Conservation (phyloP, 306 rosid genomes). For the Cucumis melo region DNA sequence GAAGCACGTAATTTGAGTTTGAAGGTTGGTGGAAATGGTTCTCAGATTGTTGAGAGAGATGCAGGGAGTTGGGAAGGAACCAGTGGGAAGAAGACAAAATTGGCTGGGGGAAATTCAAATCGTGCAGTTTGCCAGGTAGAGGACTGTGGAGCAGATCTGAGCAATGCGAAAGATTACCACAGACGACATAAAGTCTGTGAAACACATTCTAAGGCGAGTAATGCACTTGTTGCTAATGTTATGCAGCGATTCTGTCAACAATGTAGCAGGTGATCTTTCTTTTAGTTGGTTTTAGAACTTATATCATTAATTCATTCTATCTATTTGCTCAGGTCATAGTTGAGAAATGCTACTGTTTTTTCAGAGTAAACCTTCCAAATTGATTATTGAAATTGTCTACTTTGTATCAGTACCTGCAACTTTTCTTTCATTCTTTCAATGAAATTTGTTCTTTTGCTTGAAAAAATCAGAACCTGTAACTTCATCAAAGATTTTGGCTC, state of each 20-base stretch:
- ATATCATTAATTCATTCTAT: background rate
- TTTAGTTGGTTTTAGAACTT: background rate
- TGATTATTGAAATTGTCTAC: conserved; percentile 1
- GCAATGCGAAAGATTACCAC: conserved; percentile 69
- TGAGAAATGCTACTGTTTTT: background rate
- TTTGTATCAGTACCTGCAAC: background rate
- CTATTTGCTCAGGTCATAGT: background rate
- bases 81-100: conserved; percentile 57
- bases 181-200: conserved; percentile 89
- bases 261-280: conserved; percentile 65
- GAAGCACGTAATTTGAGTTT: conserved; percentile 43
- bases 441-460: too few species aligned
- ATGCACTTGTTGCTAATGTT: conserved; percentile 58
- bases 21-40: conserved; percentile 48
- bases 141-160: conserved; percentile 77
- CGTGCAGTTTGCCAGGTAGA: conserved; percentile 84
- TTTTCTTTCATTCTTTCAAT: too few species aligned
- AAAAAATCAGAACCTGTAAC: background rate
- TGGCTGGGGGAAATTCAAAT: conserved; percentile 40
- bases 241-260: conserved; percentile 97
- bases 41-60: conserved; percentile 37
- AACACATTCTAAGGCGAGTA: conserved; percentile 74
- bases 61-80: conserved; percentile 35
- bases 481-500: conserved; percentile 2
- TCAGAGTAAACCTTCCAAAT: background rate